Conservation (phyloP, 2,329 filamentous ascomycete genomes). For the Neocucurbitaria cava region DNA sequence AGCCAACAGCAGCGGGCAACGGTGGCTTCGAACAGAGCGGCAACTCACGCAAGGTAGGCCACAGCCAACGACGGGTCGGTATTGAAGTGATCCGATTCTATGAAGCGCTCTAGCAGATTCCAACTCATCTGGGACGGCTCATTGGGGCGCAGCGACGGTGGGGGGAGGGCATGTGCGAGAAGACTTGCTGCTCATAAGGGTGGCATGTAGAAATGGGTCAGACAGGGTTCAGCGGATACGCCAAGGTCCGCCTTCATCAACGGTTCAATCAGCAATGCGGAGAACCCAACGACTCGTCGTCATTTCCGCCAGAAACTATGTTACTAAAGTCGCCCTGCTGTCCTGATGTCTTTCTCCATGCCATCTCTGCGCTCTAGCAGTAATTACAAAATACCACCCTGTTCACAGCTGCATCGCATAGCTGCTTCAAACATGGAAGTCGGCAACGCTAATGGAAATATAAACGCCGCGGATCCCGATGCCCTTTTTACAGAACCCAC, state of each 20-base stretch:
- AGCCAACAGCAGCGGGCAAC: constrained; percentile 29
- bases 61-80: constrained; percentile 87
- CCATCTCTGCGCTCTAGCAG: background rate
- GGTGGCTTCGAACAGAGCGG: constrained; percentile 30
- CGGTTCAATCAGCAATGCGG: background rate
- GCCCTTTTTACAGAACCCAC: constrained; percentile 6
- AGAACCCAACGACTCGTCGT: background rate
- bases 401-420: background rate
- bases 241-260: constrained; percentile 11
- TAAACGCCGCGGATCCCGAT: constrained; percentile 1
- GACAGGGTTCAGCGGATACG: constrained; percentile 20
- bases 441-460: background rate
- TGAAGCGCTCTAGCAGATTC: constrained; percentile 88
- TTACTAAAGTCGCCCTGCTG: background rate
- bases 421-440: background rate
- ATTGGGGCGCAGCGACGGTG: constrained; percentile 40
- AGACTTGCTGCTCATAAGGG: constrained; percentile 26
- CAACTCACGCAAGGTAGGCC: constrained; percentile 82
- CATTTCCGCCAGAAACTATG: background rate
- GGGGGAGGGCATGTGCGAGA: constrained; percentile 10
- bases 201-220: constrained; percentile 23
- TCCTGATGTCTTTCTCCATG: background rate
- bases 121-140: constrained; percentile 63
- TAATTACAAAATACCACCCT: background rate
- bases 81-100: constrained; percentile 94